Evolutionary conservation across 345 rosid genomes (phyloP), one percentile per base, ranked within the genome.

Genomic region (Boechera divaricarpa): DNA sequence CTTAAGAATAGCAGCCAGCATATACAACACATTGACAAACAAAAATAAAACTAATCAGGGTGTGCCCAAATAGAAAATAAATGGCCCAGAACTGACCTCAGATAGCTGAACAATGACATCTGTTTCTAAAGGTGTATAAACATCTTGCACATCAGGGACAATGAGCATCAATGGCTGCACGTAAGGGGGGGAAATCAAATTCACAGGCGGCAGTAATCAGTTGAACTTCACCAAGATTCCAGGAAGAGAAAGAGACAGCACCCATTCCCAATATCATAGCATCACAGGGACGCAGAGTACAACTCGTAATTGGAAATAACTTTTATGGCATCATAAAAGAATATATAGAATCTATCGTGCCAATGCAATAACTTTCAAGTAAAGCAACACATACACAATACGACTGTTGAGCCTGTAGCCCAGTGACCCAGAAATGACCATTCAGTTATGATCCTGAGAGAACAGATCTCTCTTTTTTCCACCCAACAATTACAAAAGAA

Each of bases 151-250:
- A 77, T 93, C 98, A 33, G 98, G 98, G 71, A 91, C 94, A 69
- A 93, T 88, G 63, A 93, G 91, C 98, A 93, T 93, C 88, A 92
- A 60, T 44, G 98, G 99, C 96, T 92, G 93, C 88, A 87, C 64
- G 76, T 39, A 70, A 72, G 67, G 5, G 54, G 60, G 16, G 38
- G 58, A 72, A 31, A 56, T 47, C 18, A 74, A 79, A 73, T 76
- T 62, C 42, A 45, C 47, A 72, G 38, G 68, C 35, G 72, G 56
- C 26, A 28, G 51, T 72, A 57, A 87, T 94, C 94, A 90, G 89
- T 69, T 89, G 90, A 53, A 89, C 7, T 60, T 57, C 66, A 44
- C 55, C 51, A 58, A 75, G 53, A 67, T 12, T 29, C 64, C 61
- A 36, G 47, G 56, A 55, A 39, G 21, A 61, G 53, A 70, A 57